Percentiles rank a stretch among this genome's conserved stretches.
Evolutionary conservation across 1,284 basidiomycete species (phyloP).

Genomic region (Anthracocystis setariae): DNA sequence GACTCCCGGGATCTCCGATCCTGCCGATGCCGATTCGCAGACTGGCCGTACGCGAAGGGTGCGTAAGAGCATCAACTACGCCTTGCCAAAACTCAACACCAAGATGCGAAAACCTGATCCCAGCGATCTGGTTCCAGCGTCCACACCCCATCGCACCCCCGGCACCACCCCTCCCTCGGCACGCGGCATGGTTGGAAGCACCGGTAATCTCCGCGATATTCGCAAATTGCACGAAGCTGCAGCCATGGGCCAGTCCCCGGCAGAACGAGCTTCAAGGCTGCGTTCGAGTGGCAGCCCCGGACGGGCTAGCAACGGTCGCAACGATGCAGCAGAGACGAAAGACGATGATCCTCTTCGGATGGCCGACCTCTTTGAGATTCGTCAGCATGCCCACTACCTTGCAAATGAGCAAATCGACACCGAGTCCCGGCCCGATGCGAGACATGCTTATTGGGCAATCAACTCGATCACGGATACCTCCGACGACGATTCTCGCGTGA

Average conservation of each 20-base stretch:
- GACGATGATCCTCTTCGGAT: conserved; percentile 22
- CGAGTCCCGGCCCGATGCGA: neutral
- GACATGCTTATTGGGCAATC: conserved; percentile 14
- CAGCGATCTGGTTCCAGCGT: conserved; percentile 39
- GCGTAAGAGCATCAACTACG: conserved; percentile 65
- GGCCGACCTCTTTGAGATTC: conserved; percentile 40
- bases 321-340: neutral
- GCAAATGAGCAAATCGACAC: neutral
- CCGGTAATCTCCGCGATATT: conserved; percentile 54
- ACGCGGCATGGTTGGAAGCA: conserved; percentile 42
- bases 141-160: conserved; percentile 31
- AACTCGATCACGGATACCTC: conserved; percentile 31
- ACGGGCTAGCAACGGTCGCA: neutral
- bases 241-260: conserved; percentile 32
- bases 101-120: conserved; percentile 68
- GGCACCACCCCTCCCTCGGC: conserved; percentile 16
- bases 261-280: conserved; percentile 17
- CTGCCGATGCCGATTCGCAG: conserved; percentile 11
- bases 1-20: neutral
- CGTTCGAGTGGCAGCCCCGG: conserved; percentile 16
- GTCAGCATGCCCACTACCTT: conserved; percentile 8
- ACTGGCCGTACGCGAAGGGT: conserved; percentile 44
- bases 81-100: conserved; percentile 66
- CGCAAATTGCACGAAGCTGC: conserved; percentile 51
- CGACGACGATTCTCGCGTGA: conserved; percentile 48